These are phyloP conservation scores for Candida vartiovaarae DNA, from an alignment of 805 yeast genomes.

Conservation along the genomic window DNA sequence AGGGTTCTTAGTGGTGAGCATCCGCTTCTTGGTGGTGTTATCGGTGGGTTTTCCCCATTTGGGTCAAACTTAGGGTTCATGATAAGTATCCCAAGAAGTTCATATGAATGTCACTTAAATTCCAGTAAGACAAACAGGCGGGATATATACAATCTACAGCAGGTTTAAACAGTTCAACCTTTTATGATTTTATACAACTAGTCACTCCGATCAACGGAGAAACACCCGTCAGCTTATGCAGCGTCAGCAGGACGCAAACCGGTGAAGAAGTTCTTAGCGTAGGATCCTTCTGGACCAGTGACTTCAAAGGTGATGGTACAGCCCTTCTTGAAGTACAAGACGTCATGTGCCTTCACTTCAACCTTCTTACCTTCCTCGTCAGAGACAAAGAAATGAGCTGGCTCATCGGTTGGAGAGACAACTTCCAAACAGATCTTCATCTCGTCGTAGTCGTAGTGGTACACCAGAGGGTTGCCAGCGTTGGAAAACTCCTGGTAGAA, in stretches of 20 bases:
- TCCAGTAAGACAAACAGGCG: too few species aligned
- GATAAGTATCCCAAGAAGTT: too few species aligned
- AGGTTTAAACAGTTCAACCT: too few species aligned
- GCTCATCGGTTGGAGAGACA: slow-evolving; percentile 50
- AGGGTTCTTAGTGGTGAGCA: too few species aligned
- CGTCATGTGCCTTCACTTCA: slow-evolving; percentile 56
- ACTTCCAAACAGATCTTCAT: slow-evolving; percentile 51
- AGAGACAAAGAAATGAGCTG: slow-evolving; percentile 41
- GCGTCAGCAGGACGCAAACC: slow-evolving; percentile 49
- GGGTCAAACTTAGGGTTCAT: too few species aligned
- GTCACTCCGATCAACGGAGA: slow-evolving; percentile 5
- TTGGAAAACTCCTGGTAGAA: slow-evolving; percentile 54
- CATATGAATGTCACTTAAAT: too few species aligned
- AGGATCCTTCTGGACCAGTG: slow-evolving; percentile 36
- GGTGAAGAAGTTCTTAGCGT: slow-evolving; percentile 57
- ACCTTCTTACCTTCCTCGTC: slow-evolving; percentile 63
- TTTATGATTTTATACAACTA: too few species aligned
- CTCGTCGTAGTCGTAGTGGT: slow-evolving; percentile 60
- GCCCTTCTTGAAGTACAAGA: slow-evolving; percentile 61
- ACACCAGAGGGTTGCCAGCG: slow-evolving; percentile 61
- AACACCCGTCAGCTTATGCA: slow-evolving; percentile 10
- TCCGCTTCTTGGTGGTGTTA: too few species aligned
- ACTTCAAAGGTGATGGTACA: slow-evolving; percentile 60
- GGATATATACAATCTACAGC: too few species aligned
- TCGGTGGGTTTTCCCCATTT: too few species aligned